Evolutionary conservation across 495 filamentous ascomycete species (phyloP).

Genomic region (Podospora didyma): DNA sequence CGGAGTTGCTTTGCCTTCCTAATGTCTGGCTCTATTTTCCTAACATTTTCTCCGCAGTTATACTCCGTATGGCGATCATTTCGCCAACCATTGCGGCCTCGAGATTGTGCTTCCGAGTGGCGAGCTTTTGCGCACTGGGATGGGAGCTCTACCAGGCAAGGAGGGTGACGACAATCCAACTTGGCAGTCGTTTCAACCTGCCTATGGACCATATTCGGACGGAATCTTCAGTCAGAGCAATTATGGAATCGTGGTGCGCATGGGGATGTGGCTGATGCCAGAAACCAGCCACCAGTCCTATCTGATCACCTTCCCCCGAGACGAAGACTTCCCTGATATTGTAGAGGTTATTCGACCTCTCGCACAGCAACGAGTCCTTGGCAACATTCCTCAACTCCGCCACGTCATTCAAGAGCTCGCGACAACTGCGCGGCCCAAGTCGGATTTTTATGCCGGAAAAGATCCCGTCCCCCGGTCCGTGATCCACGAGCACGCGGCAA

Average conservation of each 20-base stretch:
- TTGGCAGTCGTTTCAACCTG: conserved; percentile 50
- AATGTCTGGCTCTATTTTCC: background rate
- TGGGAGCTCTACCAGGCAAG: conserved; percentile 49
- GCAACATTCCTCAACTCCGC: conserved; percentile 50
- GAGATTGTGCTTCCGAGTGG: conserved; percentile 54
- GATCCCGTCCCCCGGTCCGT: conserved; percentile 33
- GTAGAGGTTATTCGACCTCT: conserved; percentile 53
- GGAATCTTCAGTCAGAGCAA: conserved; percentile 55
- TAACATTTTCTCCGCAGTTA: background rate
- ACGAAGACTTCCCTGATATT: conserved; percentile 46
- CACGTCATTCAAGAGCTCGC: conserved; percentile 45
- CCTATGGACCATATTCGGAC: conserved; percentile 51
- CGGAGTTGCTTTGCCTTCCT: conserved; percentile 23
- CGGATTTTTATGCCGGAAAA: conserved; percentile 20
- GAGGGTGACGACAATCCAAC: conserved; percentile 32
- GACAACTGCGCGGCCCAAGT: conserved; percentile 33
- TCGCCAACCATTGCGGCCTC: conserved; percentile 50
- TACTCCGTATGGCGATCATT: conserved; percentile 41
- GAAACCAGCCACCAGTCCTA: conserved; percentile 44
- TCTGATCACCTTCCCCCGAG: conserved; percentile 46
- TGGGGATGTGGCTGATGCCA: conserved; percentile 52
- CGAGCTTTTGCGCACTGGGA: conserved; percentile 52
- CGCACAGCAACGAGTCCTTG: conserved; percentile 41
- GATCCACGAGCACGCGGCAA: conserved; percentile 26
- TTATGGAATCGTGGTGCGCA: conserved; percentile 53